Percentiles rank a stretch among this genome's conserved stretches.
phyloP scores from a whole-genome alignment of 768 basidiomycete genomes.

The Calocera cornea region DNA sequence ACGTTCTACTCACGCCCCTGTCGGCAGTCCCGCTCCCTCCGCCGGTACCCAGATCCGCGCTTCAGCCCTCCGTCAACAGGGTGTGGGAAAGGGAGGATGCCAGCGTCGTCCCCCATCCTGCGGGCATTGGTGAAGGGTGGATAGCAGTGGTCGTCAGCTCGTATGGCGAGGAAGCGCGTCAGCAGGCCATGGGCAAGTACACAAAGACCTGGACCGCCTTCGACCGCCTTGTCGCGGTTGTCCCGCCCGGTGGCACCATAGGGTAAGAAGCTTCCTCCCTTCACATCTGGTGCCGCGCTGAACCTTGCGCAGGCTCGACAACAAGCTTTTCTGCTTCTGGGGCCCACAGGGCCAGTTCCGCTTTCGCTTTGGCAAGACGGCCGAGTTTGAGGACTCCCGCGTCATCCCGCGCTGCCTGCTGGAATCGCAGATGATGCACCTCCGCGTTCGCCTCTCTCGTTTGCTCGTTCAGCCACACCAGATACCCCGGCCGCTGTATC shows the following conservation, averaged over 20 bases:
- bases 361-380: slow-evolving; percentile 75
- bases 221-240: slow-evolving; percentile 73
- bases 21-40: neutral
- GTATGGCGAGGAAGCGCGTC: slow-evolving; percentile 2
- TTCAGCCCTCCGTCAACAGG: neutral
- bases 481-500: slow-evolving; percentile 25
- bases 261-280: slow-evolving; percentile 38
- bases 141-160: neutral
- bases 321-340: slow-evolving; percentile 87
- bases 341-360: slow-evolving; percentile 58
- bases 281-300: neutral
- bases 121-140: neutral
- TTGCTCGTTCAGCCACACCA: slow-evolving; percentile 50
- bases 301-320: slow-evolving; percentile 49
- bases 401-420: slow-evolving; percentile 74
- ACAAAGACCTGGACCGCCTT: slow-evolving; percentile 90
- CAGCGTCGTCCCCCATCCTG: slow-evolving; percentile 1
- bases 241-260: slow-evolving; percentile 81
- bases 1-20: slow-evolving; percentile 51
- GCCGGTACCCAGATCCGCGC: neutral
- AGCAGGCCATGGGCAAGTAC: slow-evolving; percentile 48
- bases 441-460: slow-evolving; percentile 69
- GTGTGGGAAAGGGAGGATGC: slow-evolving; percentile 1
- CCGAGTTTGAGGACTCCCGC: slow-evolving; percentile 75
- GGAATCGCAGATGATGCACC: slow-evolving; percentile 66